phyloP scores from a whole-genome alignment of 192 early-diverging fungal genomes.

The Umbelopsis sp. region DNA sequence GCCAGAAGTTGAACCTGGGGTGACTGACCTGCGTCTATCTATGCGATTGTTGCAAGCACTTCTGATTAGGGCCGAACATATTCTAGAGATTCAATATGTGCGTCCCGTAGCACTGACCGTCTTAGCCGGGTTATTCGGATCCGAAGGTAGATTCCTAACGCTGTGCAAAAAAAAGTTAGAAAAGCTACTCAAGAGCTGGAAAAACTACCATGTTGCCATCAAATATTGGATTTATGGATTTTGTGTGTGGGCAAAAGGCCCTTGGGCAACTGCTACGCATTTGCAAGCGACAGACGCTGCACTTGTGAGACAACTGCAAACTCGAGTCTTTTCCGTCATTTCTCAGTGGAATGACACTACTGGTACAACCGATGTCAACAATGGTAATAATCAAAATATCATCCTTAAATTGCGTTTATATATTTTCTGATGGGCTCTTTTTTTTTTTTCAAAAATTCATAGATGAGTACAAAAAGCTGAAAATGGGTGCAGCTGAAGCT shows the following conservation, averaged over 20 bases:
- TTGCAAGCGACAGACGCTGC: background rate
- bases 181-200: background rate
- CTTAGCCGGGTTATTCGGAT: slow-evolving; percentile 4
- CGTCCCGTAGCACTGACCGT: slow-evolving; percentile 4
- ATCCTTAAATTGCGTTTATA: background rate
- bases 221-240: slow-evolving; percentile 14
- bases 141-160: background rate
- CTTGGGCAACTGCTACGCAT: background rate
- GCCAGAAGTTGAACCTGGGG: background rate
- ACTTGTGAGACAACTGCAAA: background rate
- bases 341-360: background rate
- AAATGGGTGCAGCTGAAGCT: slow-evolving; percentile 9
- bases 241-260: slow-evolving; percentile 8
- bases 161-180: background rate
- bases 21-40: background rate
- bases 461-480: slow-evolving; percentile 14
- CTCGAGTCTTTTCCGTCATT: background rate
- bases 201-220: slow-evolving; percentile 10
- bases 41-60: slow-evolving; percentile 13
- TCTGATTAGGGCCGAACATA: slow-evolving; percentile 2
- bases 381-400: background rate
- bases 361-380: background rate
- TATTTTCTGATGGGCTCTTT: background rate
- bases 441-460: background rate
- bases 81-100: slow-evolving; percentile 8